Base-by-base conservation (phyloP, 2,329 filamentous ascomycete species). In the Pestalotiopsis sp. region DNA sequence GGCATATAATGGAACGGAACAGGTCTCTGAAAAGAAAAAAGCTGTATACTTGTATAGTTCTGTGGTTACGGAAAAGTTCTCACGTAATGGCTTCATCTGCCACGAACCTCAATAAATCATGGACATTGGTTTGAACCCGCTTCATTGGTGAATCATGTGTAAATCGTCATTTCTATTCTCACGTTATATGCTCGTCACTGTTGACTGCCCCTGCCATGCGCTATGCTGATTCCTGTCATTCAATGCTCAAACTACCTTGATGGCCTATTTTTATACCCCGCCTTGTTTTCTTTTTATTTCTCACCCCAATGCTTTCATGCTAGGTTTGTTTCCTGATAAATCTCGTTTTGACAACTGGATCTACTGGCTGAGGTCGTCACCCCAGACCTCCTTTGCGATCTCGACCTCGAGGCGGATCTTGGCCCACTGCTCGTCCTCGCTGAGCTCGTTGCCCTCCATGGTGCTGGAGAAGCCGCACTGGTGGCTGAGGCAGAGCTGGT, bases 381-480 rank as follows among this genome's bases (percentile, higher is more conserved):
- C 85, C 87, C 87, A 89, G 61, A 89, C 79, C 76, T 86, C 77
- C 80, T 87, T 87, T 2, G 86, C 87, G 75, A 89, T 88, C 73
- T 87, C 85, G 1, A 86, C 83, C 78, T 87, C 82, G 23, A 87
- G 76, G 67, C 82, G 78, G 7, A 88, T 78, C 82, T 89, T 89
- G 3, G 83, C 85, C 86, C 86, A 89, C 76, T 88, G 86, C 80
- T 88, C 82, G 69, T 87, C 85, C 76, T 87, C 84, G 12, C 78
- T 84, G 71, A 89, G 78, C 69, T 87, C 83, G 70, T 89, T 88
- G 49, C 86, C 87, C 78, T 89, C 86, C 68, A 83, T 82, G 5
- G 86, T 88, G n/a, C 82, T 84, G 73, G 82, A 84, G 74, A 89
- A 89, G 4, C 86, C 87, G 73, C 86, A 89, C 79, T 89, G 87